These are phyloP conservation scores for Pseudotsuga menziesii DNA, from an alignment of 75 land plant species.

Conservation along the genomic window DNA sequence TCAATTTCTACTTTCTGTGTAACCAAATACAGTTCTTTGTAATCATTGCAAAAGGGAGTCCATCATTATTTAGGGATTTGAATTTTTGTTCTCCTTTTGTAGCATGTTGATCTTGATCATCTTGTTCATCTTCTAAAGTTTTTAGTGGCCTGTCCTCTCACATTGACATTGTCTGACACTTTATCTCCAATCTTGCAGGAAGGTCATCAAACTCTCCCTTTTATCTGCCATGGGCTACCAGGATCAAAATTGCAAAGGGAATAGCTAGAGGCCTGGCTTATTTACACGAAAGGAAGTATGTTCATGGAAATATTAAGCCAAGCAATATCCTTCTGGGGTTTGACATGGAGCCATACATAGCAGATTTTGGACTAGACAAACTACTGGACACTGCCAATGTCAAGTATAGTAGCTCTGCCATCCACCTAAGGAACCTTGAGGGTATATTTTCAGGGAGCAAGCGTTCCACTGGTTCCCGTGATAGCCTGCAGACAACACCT, in stretches of 20 bases:
- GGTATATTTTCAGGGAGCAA: constrained; percentile 30
- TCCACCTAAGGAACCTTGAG: constrained; percentile 30
- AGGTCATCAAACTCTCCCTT: constrained; percentile 53
- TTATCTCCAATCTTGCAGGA: constrained; percentile 32
- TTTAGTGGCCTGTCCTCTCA: background rate
- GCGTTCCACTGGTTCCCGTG: constrained; percentile 47
- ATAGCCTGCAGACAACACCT: constrained; percentile 35
- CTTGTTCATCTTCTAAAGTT: background rate
- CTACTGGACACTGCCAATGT: constrained; percentile 38
- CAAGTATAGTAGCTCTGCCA: constrained; percentile 29
- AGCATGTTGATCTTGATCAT: background rate
- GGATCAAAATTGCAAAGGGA: constrained; percentile 70
- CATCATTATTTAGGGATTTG: background rate
- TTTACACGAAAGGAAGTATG: constrained; percentile 79
- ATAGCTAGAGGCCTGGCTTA: constrained; percentile 73
- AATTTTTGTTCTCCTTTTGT: background rate
- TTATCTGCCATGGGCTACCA: constrained; percentile 57
- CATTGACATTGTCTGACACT: background rate
- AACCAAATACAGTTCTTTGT: background rate
- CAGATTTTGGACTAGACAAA: constrained; percentile 62
- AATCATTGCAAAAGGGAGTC: background rate
- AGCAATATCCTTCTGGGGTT: constrained; percentile 69
- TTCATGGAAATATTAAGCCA: constrained; percentile 84
- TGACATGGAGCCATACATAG: constrained; percentile 66
- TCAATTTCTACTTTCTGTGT: background rate